A percentile compares a stretch with the other conserved stretches of the same genome.
phyloP scores from a whole-genome alignment of 1,284 basidiomycete species.

The Lentinus polychrous region DNA sequence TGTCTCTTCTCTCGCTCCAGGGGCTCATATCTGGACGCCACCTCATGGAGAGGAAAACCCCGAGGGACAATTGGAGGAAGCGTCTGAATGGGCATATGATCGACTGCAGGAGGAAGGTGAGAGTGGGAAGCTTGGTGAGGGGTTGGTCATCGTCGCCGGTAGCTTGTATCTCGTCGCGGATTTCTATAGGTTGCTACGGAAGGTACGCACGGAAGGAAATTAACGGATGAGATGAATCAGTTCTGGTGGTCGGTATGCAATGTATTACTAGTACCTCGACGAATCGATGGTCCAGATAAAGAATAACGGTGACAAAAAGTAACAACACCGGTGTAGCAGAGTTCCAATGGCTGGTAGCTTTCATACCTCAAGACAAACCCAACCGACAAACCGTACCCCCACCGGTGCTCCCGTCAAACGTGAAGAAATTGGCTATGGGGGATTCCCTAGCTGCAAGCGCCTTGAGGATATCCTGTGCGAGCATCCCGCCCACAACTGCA shows the following conservation, averaged over 20 bases:
- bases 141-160: conserved; percentile 71
- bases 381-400: conserved; percentile 60
- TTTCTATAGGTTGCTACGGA: conserved; percentile 57
- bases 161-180: conserved; percentile 90
- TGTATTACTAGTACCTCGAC: no score
- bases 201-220: no score
- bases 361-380: conserved; percentile 36
- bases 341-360: no score
- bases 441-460: conserved; percentile 84
- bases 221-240: no score
- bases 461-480: conserved; percentile 94
- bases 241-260: no score
- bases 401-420: conserved; percentile 81
- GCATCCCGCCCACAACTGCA: conserved; percentile 88
- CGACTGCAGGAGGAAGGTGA: background rate
- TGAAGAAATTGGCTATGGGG: conserved; percentile 88
- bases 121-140: conserved; percentile 22
- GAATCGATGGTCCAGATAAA: background rate
- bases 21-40: conserved; percentile 35
- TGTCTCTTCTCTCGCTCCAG: conserved; percentile 34
- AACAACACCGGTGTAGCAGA: no score
- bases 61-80: conserved; percentile 25
- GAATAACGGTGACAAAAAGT: background rate
- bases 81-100: conserved; percentile 38
- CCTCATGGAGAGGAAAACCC: conserved; percentile 21